Percentiles rank a stretch among this genome's conserved stretches.
Conservation (phyloP, 345 rosid genomes). For the Ricinus communis region DNA sequence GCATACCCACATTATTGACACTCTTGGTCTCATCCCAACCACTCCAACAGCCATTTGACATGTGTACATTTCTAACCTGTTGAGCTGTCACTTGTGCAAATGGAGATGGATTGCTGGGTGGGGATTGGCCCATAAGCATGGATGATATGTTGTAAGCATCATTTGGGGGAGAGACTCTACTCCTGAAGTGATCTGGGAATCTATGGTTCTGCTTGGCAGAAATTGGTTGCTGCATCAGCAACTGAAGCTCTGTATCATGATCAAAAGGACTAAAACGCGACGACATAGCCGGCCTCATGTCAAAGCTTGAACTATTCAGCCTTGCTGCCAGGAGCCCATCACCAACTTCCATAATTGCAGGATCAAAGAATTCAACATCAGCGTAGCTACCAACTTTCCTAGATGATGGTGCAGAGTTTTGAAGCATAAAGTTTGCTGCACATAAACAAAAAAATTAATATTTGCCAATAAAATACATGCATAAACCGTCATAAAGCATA, state of each 20-base stretch:
- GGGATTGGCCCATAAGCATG: slow-evolving; percentile 32
- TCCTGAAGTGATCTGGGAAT: slow-evolving; percentile 26
- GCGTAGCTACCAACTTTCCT: slow-evolving; percentile 24
- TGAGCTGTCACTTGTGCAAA: slow-evolving; percentile 32
- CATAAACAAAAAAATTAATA: background rate
- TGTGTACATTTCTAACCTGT: slow-evolving; percentile 28
- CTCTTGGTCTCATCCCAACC: slow-evolving; percentile 44
- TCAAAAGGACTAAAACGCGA: slow-evolving; percentile 27
- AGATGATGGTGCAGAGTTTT: slow-evolving; percentile 22
- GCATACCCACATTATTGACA: slow-evolving; percentile 25
- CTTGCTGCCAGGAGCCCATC: slow-evolving; percentile 31
- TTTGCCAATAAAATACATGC: background rate
- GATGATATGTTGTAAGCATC: slow-evolving; percentile 31
- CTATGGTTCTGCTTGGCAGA: slow-evolving; percentile 36
- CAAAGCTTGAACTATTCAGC: slow-evolving; percentile 33
- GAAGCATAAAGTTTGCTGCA: slow-evolving; percentile 40
- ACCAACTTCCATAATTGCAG: slow-evolving; percentile 48
- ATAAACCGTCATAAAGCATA: slow-evolving; percentile 2
- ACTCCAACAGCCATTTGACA: slow-evolving; percentile 43
- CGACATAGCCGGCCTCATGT: slow-evolving; percentile 28
- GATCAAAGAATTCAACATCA: slow-evolving; percentile 49
- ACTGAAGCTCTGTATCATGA: slow-evolving; percentile 38
- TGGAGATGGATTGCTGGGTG: slow-evolving; percentile 26
- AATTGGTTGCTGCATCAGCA: slow-evolving; percentile 36
- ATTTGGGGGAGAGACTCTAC: slow-evolving; percentile 34